Evolutionary conservation across 441 rosid species (phyloP), one percentile per base, ranked within the genome.

Genomic region (Omphalea diandra): DNA sequence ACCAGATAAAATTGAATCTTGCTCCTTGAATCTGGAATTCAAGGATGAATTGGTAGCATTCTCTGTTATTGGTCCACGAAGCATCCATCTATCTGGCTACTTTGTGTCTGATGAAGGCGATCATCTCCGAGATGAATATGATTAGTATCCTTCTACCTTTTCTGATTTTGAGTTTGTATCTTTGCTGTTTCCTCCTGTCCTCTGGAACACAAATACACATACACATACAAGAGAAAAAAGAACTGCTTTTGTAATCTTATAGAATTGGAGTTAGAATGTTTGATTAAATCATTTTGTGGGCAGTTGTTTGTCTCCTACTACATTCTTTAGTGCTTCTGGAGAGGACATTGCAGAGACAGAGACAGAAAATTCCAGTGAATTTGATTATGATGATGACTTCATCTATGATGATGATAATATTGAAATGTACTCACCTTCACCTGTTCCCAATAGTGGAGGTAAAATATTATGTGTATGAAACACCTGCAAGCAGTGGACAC

Each of bases 71-170:
- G 99, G 99, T 46, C 29, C 77, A 9, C 80, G 83, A 65, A 95
- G 98, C 86, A 83, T 95, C 67, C 96, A 95, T 80, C 83, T 95
- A 1, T 80, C 93, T 73, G 99, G 99, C 54, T 90, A 83, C 81
- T 81, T 92, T 81, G 83, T 77, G 70, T 72, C 75, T 27, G 86
- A 82, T 29, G 87, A 83, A 59, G 87, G 83, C 38, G 85, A 79
- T 70, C 63, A 70, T 33, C 84, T 76, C 17, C 83, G 79, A 26
- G 90, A 87, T 59, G 96, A 84, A 47, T 85, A 77, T 52, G 89
- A 82, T 26, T 80, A 78, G 99, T 95, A 95, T 92, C 98, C 93
- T 86, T 85, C 69, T 60, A 6, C 17, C 71, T 55, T 26, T 63
- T n/a, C n/a, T 15, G 12, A 4, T 0, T 24, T 35, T 46, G 22